Evolutionary conservation across 164 flowering plant genomes (phyloP).

Genomic region (Macadamia integrifolia): DNA sequence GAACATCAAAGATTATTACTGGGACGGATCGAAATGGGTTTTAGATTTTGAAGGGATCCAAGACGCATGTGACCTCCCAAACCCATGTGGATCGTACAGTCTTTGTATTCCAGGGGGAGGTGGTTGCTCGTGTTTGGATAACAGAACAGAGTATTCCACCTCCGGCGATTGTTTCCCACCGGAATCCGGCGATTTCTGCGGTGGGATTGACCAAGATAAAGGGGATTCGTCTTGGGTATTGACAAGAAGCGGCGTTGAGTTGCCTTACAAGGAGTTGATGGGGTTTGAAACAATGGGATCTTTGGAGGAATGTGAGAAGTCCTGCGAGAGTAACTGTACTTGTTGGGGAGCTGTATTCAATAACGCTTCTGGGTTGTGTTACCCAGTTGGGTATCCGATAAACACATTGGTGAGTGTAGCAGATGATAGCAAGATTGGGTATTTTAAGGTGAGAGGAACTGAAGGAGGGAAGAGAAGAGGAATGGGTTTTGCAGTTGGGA

Average conservation of each 20-base stretch:
- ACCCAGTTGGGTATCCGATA: constrained; percentile 60
- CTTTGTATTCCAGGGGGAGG: constrained; percentile 56
- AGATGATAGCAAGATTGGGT: constrained; percentile 60
- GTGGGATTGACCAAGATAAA: constrained; percentile 1
- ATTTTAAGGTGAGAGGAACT: constrained; percentile 43
- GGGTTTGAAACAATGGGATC: constrained; percentile 39
- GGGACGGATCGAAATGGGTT: constrained; percentile 65
- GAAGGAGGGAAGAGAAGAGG: neutral
- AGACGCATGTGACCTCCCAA: constrained; percentile 64
- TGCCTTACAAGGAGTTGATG: constrained; percentile 74
- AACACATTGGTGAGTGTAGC: constrained; percentile 49
- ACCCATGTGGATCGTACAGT: constrained; percentile 70
- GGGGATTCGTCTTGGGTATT: constrained; percentile 26
- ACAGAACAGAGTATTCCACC: constrained; percentile 32
- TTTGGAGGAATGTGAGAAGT: constrained; percentile 43
- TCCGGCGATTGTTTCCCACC: constrained; percentile 31
- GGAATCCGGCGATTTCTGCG: constrained; percentile 46
- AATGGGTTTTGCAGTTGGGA: constrained; percentile 10
- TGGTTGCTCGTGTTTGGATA: constrained; percentile 67
- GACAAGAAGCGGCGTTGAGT: constrained; percentile 56
- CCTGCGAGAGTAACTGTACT: constrained; percentile 59
- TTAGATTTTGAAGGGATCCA: constrained; percentile 50
- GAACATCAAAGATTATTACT: constrained; percentile 65
- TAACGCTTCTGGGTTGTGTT: constrained; percentile 76
- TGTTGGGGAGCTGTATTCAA: constrained; percentile 84